Evolutionary conservation across 176 grass and related monocot species (phyloP), one percentile per base, ranked within the genome.

Genomic region (Bromus sterilis): DNA sequence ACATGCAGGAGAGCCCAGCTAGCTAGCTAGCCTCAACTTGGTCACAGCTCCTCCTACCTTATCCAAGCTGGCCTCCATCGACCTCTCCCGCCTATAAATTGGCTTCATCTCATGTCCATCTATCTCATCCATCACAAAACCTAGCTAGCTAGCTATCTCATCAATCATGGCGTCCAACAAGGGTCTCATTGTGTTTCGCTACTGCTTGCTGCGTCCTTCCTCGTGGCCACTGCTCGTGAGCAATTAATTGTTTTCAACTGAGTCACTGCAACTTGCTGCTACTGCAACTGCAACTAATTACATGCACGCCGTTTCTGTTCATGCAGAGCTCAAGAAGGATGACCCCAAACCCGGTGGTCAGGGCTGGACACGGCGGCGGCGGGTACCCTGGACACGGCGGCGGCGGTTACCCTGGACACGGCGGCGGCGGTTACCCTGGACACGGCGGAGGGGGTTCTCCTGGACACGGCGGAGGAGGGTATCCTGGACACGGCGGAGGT

Each of bases 151-250:
- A n/a, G n/a, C 46, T 51, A 51, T 51, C 46, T 20, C 16, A 4
- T 51, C 46, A 5, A 51, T 51, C 16, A 91, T 91, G 89, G 89
- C 85, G 76, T 78, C 77, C 40, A 91, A 91, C 40, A 91, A 91
- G 32, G 7, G 77, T 66, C 26, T 88, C 40, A 4, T 78, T 33
- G 10, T 88, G 29, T 33, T 87, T 58, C n/a, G 46, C 46, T 51
- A 15, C 15, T 51, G 16, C 46, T 51, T 51, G 46, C 46, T 51
- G 46, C 16, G 4, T 77, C 81, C 32, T 14, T 85, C n/a, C 85
- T 88, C 70, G n/a, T 85, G 44, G 41, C 75, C 70, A 84, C n/a
- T n/a, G n/a, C 76, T 43, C 59, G 85, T 84, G 37, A 81, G 80
- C 46, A 51, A 5, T 51, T 6, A 51, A 5, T 51, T 6, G 16